These are phyloP conservation scores for Microcyclosporella mali DNA, from an alignment of 2,329 filamentous ascomycete genomes.

Conservation along the genomic window DNA sequence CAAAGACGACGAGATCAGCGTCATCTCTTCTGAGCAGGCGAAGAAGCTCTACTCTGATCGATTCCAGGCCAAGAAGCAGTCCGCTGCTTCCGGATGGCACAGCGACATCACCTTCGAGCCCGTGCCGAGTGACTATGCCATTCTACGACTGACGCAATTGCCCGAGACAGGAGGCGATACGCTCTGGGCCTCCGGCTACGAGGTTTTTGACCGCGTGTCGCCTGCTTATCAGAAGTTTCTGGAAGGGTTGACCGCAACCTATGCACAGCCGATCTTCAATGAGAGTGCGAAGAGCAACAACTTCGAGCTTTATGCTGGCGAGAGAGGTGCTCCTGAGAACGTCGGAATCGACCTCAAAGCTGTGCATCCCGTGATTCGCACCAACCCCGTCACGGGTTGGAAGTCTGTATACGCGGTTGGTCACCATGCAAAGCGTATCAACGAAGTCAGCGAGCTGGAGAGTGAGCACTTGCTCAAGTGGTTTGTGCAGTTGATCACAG, in stretches of 20 bases:
- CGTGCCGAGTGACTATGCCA: constrained; percentile 57
- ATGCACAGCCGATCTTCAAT: constrained; percentile 29
- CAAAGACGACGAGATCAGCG: constrained; percentile 58
- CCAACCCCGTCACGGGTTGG: constrained; percentile 57
- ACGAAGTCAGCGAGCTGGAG: constrained; percentile 40
- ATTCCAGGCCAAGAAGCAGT: constrained; percentile 21
- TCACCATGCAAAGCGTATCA: constrained; percentile 42
- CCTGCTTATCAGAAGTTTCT: constrained; percentile 52
- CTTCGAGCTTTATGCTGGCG: constrained; percentile 11
- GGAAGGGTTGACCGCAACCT: constrained; percentile 53
- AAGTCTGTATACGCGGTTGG: constrained; percentile 51
- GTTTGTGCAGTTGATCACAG: constrained; percentile 36
- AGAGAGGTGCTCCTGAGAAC: constrained; percentile 26
- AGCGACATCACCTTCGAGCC: constrained; percentile 62
- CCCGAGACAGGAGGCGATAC: constrained; percentile 51
- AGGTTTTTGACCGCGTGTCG: constrained; percentile 60
- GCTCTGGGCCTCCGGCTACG: constrained; percentile 62
- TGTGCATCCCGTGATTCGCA: constrained; percentile 50
- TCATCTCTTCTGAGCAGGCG: constrained; percentile 54
- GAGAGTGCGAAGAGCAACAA: constrained; percentile 30
- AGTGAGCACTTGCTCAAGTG: constrained; percentile 22
- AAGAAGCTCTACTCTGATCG: constrained; percentile 34
- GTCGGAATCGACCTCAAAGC: constrained; percentile 11
- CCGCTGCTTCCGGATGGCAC: constrained; percentile 13
- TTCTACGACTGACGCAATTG: constrained; percentile 52